These are phyloP conservation scores for Rhynchospora pubera DNA, from an alignment of 176 grass and related monocot species.

Conservation along the genomic window DNA sequence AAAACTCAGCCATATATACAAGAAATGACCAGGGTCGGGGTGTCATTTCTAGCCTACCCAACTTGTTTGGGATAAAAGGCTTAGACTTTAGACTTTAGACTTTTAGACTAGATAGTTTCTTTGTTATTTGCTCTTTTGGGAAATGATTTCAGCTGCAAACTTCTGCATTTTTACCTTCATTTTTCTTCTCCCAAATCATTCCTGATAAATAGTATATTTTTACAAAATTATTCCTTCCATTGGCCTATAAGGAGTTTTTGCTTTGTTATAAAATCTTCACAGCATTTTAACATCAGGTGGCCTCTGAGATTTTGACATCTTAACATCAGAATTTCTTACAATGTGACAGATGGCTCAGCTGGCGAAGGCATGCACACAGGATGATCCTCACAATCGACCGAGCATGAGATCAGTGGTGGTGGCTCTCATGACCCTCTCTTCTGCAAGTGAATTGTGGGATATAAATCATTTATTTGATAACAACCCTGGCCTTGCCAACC, in stretches of 20 bases:
- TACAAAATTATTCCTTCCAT: background rate
- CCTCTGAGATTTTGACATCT: background rate
- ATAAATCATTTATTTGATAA: constrained; percentile 43
- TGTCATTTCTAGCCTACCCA: too few species aligned
- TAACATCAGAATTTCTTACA: constrained; percentile 3
- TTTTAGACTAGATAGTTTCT: too few species aligned
- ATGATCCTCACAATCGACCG: constrained; percentile 57
- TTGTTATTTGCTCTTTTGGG: background rate
- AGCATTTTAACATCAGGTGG: too few species aligned
- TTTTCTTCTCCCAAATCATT: background rate
- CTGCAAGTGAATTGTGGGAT: constrained; percentile 71
- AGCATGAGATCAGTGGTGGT: constrained; percentile 77
- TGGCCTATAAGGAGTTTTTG: background rate
- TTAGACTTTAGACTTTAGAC: too few species aligned
- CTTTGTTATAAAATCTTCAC: background rate
- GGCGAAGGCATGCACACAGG: constrained; percentile 72
- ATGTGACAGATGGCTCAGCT: constrained; percentile 51
- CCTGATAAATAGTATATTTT: background rate
- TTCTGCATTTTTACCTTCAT: background rate
- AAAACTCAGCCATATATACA: too few species aligned
- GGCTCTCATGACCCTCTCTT: constrained; percentile 68
- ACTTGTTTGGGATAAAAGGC: too few species aligned
- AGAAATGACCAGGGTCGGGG: too few species aligned
- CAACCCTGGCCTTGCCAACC: constrained; percentile 52
- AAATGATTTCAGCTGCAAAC: background rate